Base-by-base conservation (phyloP, 179 eudicot species). In the Silene coronaria region DNA sequence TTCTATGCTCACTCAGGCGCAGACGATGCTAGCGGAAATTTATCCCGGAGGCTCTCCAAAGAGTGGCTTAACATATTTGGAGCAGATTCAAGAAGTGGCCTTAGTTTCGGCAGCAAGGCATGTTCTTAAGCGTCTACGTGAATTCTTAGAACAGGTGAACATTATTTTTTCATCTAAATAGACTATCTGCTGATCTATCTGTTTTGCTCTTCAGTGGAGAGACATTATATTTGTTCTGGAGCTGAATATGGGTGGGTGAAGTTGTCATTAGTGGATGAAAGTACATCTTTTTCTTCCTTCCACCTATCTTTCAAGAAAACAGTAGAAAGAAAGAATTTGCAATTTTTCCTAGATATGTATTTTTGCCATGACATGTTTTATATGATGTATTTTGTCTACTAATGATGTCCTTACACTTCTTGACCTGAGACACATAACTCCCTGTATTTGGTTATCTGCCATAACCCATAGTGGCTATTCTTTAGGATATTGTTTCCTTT, bases 1-100 rank as follows among this genome's bases (percentile, higher is more conserved):
- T 73, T 2, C 36, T 9, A 11, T 62, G n/a, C 62, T 6, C 76
- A 46, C 82, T 83, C 82, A 96, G 99, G 99, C 97, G 70, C 92
- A 93, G 81, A 77, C 85, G 71, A 91, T 93, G 99, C 77, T 96
- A 65, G 93, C 97, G 58, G 97, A 93, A 82, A 96, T 96, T 72
- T 96, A 93, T 82, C 99, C 99, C 63, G 99, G 99, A 42, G 89
- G 85, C 81, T 78, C 96, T 80, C 91, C 97, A 65, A 96, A 91
- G 88, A 78, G 78, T 74, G 99, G 99, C 65, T 80, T 90, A 65
- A 85, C 89, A 72, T 95, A 92, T 65, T 96, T 97, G 97, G 97
- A 96, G 79, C 99, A 93, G 85, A 87, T 96, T 73, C 90, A 72
- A 78, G 97, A 96, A 86, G 86, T 87, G 81, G 97, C 91, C 17